Conservation (phyloP, 1,139 yeast species). For the Pichia sp. region DNA sequence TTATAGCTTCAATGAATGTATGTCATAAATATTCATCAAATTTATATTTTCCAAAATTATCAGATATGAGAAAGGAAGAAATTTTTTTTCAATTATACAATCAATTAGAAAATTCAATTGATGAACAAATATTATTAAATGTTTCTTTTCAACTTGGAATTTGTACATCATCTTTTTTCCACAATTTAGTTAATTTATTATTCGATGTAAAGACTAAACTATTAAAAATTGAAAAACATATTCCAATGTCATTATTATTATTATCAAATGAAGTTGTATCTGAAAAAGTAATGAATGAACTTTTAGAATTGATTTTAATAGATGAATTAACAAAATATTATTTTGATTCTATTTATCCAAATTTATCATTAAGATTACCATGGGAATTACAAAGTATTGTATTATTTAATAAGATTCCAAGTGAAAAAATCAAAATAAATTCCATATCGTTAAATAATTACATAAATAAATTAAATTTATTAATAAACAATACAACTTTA, state of each 20-base stretch:
- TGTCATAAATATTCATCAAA: constrained; percentile 4
- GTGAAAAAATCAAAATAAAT: background rate
- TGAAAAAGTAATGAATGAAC: background rate
- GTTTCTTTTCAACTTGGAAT: constrained; percentile 10
- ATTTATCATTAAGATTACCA: constrained; percentile 7
- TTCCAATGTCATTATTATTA: constrained; percentile 9
- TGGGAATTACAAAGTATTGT: constrained; percentile 18
- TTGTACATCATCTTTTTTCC: background rate
- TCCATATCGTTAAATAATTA: constrained; percentile 1
- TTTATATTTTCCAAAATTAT: background rate
- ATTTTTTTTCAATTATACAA: constrained; percentile 4
- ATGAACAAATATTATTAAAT: constrained; percentile 14
- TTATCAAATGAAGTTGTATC: constrained; percentile 12
- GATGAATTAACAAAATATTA: constrained; percentile 5
- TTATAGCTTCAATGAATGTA: background rate
- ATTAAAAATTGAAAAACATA: background rate
- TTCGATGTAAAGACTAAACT: background rate
- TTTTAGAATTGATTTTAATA: background rate
- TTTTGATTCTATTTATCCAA: constrained; percentile 10
- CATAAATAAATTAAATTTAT: background rate
- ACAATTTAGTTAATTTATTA: background rate
- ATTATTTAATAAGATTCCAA: constrained; percentile 12
- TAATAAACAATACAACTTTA: constrained; percentile 6
- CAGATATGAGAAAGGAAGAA: background rate
- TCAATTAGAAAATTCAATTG: background rate